A percentile compares a stretch with the other conserved stretches of the same genome.
Evolutionary conservation across 2,329 filamentous ascomycete species (phyloP).

Genomic region (Scedosporium aurantiacum): DNA sequence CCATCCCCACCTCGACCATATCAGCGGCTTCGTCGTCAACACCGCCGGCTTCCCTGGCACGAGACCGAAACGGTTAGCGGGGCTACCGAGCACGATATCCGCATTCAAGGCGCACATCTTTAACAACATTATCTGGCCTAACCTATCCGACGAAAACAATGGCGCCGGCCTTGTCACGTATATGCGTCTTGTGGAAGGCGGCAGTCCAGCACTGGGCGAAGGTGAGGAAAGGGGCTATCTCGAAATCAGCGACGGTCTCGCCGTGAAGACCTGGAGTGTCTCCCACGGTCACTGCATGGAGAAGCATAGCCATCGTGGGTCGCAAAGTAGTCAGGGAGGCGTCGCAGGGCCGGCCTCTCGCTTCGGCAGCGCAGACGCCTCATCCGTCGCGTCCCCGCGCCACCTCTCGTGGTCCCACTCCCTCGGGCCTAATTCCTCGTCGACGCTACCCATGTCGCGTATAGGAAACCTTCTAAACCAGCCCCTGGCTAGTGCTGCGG

Average conservation of each 20-base stretch:
- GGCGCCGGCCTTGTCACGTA: constrained; percentile 89
- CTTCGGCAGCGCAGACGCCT: constrained; percentile 37
- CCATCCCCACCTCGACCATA: constrained; percentile 93
- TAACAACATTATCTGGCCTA: constrained; percentile 97
- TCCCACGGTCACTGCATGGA: constrained; percentile 87
- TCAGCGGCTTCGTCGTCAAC: constrained; percentile 85
- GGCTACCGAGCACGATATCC: constrained; percentile 76
- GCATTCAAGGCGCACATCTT: constrained; percentile 93
- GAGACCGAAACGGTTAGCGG: constrained; percentile 75
- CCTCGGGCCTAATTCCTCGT: background rate
- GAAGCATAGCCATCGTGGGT: constrained; percentile 53
- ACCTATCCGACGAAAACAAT: constrained; percentile 89
- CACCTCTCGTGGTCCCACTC: constrained; percentile 7
- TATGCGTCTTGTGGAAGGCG: constrained; percentile 76
- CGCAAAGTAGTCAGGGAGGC: constrained; percentile 36
- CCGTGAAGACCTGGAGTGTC: constrained; percentile 77
- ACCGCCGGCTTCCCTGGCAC: constrained; percentile 75
- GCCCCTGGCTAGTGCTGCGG: background rate
- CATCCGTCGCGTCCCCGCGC: constrained; percentile 20
- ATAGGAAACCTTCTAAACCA: constrained; percentile 6
- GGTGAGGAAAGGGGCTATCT: constrained; percentile 75
- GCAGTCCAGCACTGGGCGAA: constrained; percentile 71
- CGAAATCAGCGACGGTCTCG: constrained; percentile 77
- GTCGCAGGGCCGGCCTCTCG: constrained; percentile 14
- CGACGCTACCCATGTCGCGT: background rate